phyloP scores from a whole-genome alignment of 2,329 filamentous ascomycete species.

The Aspergillus quadricinctus region DNA sequence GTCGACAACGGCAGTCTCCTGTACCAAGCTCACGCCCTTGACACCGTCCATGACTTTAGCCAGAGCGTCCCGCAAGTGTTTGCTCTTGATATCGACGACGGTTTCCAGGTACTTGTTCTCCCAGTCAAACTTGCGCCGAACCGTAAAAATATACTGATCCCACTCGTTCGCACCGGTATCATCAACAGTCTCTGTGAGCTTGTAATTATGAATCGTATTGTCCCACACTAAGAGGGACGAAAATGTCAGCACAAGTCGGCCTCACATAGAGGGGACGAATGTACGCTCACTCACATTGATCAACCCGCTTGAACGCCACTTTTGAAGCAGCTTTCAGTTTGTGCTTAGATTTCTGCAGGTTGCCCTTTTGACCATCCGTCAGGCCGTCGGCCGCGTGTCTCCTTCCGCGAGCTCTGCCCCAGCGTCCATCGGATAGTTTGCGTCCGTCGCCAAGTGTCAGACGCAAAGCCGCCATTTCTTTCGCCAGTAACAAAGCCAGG shows the following conservation, averaged over 20 bases:
- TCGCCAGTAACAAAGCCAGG: slow-evolving; percentile 17
- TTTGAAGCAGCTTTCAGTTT: slow-evolving; percentile 50
- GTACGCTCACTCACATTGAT: slow-evolving; percentile 46
- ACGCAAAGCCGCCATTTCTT: slow-evolving; percentile 19
- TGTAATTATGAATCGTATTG: slow-evolving; percentile 59
- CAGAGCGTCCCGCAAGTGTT: slow-evolving; percentile 66
- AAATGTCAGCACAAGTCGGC: not conserved
- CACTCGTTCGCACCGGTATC: slow-evolving; percentile 63
- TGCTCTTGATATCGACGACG: slow-evolving; percentile 80
- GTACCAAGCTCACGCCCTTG: slow-evolving; percentile 73
- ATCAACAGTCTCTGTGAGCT: slow-evolving; percentile 62
- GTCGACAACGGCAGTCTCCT: slow-evolving; percentile 70
- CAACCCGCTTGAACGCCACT: slow-evolving; percentile 65
- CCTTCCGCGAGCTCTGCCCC: slow-evolving; percentile 12
- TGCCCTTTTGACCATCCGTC: slow-evolving; percentile 16
- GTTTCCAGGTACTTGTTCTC: slow-evolving; percentile 75
- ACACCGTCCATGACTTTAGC: slow-evolving; percentile 69
- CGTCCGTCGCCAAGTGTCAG: slow-evolving; percentile 18
- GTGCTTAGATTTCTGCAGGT: slow-evolving; percentile 25
- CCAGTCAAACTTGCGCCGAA: slow-evolving; percentile 77
- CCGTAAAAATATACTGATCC: slow-evolving; percentile 76
- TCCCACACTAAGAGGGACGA: slow-evolving; percentile 42
- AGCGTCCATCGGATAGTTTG: slow-evolving; percentile 13
- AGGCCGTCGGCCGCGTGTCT: slow-evolving; percentile 10
- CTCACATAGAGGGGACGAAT: not conserved